Percentiles rank a stretch among this genome's conserved stretches.
Conservation (phyloP, 2,329 filamentous ascomycete species). For the Lecanicillium sp. region DNA sequence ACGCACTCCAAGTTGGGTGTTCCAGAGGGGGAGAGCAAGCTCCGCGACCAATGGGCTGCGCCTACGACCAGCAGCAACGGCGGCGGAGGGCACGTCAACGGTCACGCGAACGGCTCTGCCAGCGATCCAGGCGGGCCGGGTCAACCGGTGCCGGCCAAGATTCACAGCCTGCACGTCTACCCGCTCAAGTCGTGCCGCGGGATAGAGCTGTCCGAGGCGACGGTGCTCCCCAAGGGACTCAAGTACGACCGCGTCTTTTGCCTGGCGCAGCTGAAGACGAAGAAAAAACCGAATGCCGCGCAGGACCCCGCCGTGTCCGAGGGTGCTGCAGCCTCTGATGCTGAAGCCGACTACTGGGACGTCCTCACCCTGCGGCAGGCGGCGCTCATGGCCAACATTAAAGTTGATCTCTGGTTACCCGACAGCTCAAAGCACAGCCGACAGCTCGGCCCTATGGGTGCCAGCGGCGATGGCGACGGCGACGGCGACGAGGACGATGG, state of each 20-base stretch:
- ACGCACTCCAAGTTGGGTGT: conserved; percentile 48
- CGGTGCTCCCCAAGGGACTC: conserved; percentile 63
- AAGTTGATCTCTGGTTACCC: conserved; percentile 62
- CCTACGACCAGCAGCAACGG: background rate
- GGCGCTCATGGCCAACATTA: conserved; percentile 64
- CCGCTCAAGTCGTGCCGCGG: conserved; percentile 78
- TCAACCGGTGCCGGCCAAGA: conserved; percentile 20
- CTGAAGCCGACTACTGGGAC: conserved; percentile 44
- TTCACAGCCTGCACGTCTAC: conserved; percentile 69
- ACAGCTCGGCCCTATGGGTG: conserved; percentile 43
- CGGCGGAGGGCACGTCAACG: background rate
- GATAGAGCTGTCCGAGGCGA: conserved; percentile 62
- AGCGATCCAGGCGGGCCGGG: conserved; percentile 14
- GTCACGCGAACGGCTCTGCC: conserved; percentile 13
- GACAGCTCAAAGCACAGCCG: conserved; percentile 51
- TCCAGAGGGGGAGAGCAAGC: conserved; percentile 31
- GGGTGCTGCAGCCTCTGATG: background rate
- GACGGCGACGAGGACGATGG: conserved; percentile 28
- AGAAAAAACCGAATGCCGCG: conserved; percentile 12
- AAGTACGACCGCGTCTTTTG: conserved; percentile 78
- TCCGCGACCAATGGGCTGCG: conserved; percentile 23
- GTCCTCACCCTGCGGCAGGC: conserved; percentile 66
- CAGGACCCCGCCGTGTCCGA: background rate
- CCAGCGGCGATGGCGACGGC: background rate
- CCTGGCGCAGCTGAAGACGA: conserved; percentile 59